Base-by-base conservation (phyloP, 495 filamentous ascomycete species). In the Chaetomidium leptoderma region DNA sequence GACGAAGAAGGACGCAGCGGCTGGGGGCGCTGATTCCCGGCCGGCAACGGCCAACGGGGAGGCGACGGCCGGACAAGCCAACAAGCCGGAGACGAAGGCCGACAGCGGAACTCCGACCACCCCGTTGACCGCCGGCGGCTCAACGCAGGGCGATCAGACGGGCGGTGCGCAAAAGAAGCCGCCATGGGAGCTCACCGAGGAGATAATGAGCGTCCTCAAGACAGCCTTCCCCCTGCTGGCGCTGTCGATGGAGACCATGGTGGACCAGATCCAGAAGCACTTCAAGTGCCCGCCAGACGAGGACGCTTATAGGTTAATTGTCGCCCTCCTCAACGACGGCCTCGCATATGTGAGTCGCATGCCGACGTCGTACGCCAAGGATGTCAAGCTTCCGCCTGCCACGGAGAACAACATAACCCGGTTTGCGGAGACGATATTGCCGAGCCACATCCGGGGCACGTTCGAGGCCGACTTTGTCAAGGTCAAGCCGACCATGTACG, bases 241-340 rank as follows among this genome's bases (percentile, higher is more conserved):
- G 4, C 76, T 97, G 33, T 97, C 93, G 2, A 97, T 99, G 92
- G 95, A 99, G 74, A 95, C 92, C 1, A 97, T 99, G 92, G 91
- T 96, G 30, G 95, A 99, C 66, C 91, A 96, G 72, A 96, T 97
- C 61, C 84, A 89, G 71, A 97, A 96, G 79, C 86, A 97, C 72
- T 97, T 97, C 82, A 97, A 97, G 69, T 97, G 92, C 66, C 92
- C 92, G 27, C 92, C 92, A 0, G 95, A 99, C 63, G 95, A 99
- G 67, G 95, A 99, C 73, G 95, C 95, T 7, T 97, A 97, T 69
- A 84, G 95, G 17, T 79, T 99, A n/a, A 97, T 99, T 55, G 91
- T 96, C 29, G 95, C 95, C 14, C 81, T 99, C 13, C 81, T 99
- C 14, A 97, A 97, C 67, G 95, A 99, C 71, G 95, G 87, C 2